These are phyloP conservation scores for Boehmeria nivea DNA, from an alignment of 306 rosid genomes.

Conservation along the genomic window DNA sequence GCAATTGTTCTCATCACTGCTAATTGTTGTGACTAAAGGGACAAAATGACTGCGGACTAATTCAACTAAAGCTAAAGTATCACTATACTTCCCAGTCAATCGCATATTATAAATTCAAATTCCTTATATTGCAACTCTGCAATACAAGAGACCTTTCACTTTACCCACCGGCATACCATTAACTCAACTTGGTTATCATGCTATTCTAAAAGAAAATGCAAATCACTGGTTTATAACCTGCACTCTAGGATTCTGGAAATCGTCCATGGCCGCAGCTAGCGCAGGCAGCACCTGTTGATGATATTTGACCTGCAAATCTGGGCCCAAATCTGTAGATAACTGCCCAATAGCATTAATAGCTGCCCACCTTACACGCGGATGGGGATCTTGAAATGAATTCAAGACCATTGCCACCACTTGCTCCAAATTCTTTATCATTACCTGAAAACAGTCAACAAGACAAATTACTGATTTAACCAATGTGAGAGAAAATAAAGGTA, in stretches of 20 bases:
- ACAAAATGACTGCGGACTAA: too few relatives aligned
- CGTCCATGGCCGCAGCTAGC: conserved; percentile 90
- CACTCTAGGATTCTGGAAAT: conserved; percentile 93
- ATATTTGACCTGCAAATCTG: conserved; percentile 84
- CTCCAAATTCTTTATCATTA: conserved; percentile 86
- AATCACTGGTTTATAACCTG: conserved; percentile 47
- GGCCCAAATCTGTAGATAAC: conserved; percentile 94
- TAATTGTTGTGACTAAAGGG: too few relatives aligned
- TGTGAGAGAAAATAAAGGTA: neutral
- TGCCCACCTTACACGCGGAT: conserved; percentile 99
- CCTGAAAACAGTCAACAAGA: conserved; percentile 36
- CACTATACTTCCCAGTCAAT: too few relatives aligned
- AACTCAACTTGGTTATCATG: too few relatives aligned
- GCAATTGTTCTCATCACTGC: too few relatives aligned
- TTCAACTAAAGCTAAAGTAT: too few relatives aligned
- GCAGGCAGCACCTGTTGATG: conserved; percentile 87
- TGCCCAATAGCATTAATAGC: conserved; percentile 98
- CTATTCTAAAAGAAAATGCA: too few relatives aligned
- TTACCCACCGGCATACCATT: too few relatives aligned
- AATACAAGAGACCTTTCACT: too few relatives aligned
- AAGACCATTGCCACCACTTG: conserved; percentile 97
- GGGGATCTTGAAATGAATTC: conserved; percentile 88
- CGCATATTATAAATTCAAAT: too few relatives aligned
- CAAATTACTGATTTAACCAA: neutral
- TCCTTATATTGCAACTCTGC: too few relatives aligned